Evolutionary conservation across 2,329 filamentous ascomycete genomes (phyloP), one percentile per base, ranked within the genome.

Genomic region (Aureobasidium sp.): DNA sequence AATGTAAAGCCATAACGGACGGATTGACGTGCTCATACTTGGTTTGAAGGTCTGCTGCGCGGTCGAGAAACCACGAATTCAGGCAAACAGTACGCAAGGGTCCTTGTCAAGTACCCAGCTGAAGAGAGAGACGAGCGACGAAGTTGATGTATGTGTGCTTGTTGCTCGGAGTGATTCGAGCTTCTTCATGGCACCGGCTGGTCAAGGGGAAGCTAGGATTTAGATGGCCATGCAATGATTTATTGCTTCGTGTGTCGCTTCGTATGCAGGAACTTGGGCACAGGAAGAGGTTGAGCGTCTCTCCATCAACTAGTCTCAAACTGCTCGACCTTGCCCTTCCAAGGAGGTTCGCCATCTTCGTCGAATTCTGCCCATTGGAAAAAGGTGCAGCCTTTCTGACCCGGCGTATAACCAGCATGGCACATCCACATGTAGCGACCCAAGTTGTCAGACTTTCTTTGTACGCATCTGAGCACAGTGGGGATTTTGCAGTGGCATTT

Each of bases 391-490:
- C 77, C 77, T 60, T 79, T 75, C 81, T 87, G 51, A 0, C 84
- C 87, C 0, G 87, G 87, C 2, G 86, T 81, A 69, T 87, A 89
- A 7, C 87, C 85, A 0, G 85, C 85, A 75, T 96, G 85, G 69
- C 94, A 97, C 88, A 93, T 94, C 91, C 91, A 96, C 75, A 95
- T 94, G 72, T 97, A 96, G 68, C 82, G 81, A 0, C 93, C 92
- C 66, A 85, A 80, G 60, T 85, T 93, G 67, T 89, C 88, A 67
- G 82, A 86, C 75, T 88, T 91, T 70, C 81, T 85, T 76, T 92
- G 90, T 17, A 92, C 90, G 44, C 91, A 91, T 47, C 91, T 81
- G 65, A 97, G 76, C 9, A 86, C 82, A 3, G 79, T 79, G 11
- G 90, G 84, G 3, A 92, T 80, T 0, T 81, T 80, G 68, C 93